Base-by-base conservation (phyloP, 768 basidiomycete genomes). In the Podaxis sp. region DNA sequence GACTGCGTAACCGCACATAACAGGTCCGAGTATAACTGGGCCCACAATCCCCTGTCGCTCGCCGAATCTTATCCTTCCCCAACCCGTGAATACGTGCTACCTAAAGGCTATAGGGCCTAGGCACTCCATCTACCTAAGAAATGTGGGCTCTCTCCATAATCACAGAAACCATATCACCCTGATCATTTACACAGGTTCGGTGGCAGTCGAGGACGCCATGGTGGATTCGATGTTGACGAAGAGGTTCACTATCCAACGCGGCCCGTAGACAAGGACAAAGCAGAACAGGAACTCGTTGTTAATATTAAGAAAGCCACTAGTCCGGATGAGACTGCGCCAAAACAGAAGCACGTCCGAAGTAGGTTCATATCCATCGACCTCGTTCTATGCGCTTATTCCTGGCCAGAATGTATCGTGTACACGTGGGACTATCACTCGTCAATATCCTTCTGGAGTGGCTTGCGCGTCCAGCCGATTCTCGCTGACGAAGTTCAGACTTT, bases 281-380 rank as follows among this genome's bases (percentile, higher is more conserved):
- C 95, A 52, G 97, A 99, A 74, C 84, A 89, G 59, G 97, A 99
- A 74, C 86, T 99, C 17, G 88, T 89, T 17, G 82, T 96, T 38
- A 95, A 96, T 72, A 96, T 99, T 75, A 99, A 99, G 84, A 99
- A 99, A 74, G 97, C 97, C 3, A 98, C 96, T 5, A 95, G 86
- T 71, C 80, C 94, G 46, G 97, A 99, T 56, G 97, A 99, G 79
- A 86, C 87, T 30, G 96, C 97, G 4, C 97, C 97, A 7, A 99
- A 99, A 76, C 96, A 98, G 84, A 99, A 99, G 73, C 97, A 99
- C 73, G 97, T 99, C 69, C 87, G 97, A 74, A 99, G 96, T 98
- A 77, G 74, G 90, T 82, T 48, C 58, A 15, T 56, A 33, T 61
- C 49, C 62, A 42, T 52, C 54, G 28, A 28, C 42, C 39, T 46